phyloP scores from a whole-genome alignment of 2,329 filamentous ascomycete species.

The Ilyonectria destructans region DNA sequence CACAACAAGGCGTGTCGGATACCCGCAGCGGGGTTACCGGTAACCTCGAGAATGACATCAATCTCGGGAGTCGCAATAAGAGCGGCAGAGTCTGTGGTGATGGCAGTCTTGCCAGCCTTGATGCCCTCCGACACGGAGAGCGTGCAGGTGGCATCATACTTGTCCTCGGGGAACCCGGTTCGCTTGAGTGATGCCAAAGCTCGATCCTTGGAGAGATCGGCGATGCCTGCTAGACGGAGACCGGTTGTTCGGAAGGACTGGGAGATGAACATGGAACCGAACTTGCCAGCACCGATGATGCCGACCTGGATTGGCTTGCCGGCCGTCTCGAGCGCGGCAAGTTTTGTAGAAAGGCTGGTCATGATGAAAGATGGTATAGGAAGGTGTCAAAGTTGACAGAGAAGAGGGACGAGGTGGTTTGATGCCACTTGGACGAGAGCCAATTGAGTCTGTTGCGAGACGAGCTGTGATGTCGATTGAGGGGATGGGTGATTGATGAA shows the following conservation, averaged over 20 bases:
- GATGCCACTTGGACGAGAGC: background rate
- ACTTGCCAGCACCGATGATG: slow-evolving; percentile 64
- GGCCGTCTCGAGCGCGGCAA: slow-evolving; percentile 56
- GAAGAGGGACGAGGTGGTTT: background rate
- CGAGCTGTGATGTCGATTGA: background rate
- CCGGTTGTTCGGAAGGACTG: slow-evolving; percentile 61
- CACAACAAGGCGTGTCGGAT: slow-evolving; percentile 61
- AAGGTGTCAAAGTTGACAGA: background rate
- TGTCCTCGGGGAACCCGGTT: slow-evolving; percentile 58
- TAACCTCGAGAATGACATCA: slow-evolving; percentile 62
- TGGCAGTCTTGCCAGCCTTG: slow-evolving; percentile 57
- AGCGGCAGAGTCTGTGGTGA: slow-evolving; percentile 60
- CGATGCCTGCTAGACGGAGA: slow-evolving; percentile 61
- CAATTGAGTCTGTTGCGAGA: background rate
- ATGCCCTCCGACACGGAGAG: slow-evolving; percentile 58
- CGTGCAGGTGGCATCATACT: slow-evolving; percentile 54
- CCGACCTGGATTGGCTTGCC: slow-evolving; percentile 61
- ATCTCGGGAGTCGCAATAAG: slow-evolving; percentile 61
- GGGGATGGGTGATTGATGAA: background rate
- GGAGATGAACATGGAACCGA: slow-evolving; percentile 65
- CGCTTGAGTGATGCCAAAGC: slow-evolving; percentile 59
- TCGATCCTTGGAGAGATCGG: slow-evolving; percentile 60
- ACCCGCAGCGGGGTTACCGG: slow-evolving; percentile 60
- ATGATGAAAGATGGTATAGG: slow-evolving; percentile 42
- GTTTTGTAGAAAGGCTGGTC: slow-evolving; percentile 59